Percentiles rank a stretch among this genome's conserved stretches.
phyloP scores from a whole-genome alignment of 2,329 filamentous ascomycete genomes.

The Amauroascus niger region DNA sequence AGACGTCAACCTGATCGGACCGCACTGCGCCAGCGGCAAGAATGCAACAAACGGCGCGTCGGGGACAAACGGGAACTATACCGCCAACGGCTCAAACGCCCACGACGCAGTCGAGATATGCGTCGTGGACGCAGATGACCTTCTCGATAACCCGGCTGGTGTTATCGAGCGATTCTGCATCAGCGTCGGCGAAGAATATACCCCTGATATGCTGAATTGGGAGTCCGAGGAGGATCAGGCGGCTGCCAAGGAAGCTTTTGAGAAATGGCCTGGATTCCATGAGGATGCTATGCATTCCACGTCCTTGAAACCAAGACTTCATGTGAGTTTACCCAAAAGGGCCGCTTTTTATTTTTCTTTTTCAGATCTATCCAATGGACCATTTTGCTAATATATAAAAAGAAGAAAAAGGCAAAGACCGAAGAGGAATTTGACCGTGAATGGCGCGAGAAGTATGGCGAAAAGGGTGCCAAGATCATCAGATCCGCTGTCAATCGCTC shows the following conservation, averaged over 20 bases:
- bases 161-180: constrained; percentile 73
- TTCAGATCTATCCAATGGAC: not conserved
- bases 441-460: constrained; percentile 53
- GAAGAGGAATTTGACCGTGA: constrained; percentile 50
- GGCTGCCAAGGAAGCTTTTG: constrained; percentile 65
- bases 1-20: constrained; percentile 59
- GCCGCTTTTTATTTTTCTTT: not conserved
- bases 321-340: constrained; percentile 36
- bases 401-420: constrained; percentile 31
- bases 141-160: constrained; percentile 71
- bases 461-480: constrained; percentile 50
- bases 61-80: constrained; percentile 23
- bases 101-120: constrained; percentile 50
- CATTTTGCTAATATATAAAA: not conserved
- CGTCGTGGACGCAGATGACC: constrained; percentile 85
- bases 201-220: constrained; percentile 74
- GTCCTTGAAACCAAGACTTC: constrained; percentile 54
- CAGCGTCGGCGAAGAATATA: constrained; percentile 67
- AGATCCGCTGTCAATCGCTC: constrained; percentile 50
- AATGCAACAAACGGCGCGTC: constrained; percentile 25
- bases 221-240: constrained; percentile 61
- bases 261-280: constrained; percentile 96
- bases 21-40: constrained; percentile 44
- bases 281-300: constrained; percentile 83
- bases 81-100: constrained; percentile 18